These are phyloP conservation scores for Nicotiana undulata DNA, from an alignment of 257 asterid genomes.

Conservation along the genomic window DNA sequence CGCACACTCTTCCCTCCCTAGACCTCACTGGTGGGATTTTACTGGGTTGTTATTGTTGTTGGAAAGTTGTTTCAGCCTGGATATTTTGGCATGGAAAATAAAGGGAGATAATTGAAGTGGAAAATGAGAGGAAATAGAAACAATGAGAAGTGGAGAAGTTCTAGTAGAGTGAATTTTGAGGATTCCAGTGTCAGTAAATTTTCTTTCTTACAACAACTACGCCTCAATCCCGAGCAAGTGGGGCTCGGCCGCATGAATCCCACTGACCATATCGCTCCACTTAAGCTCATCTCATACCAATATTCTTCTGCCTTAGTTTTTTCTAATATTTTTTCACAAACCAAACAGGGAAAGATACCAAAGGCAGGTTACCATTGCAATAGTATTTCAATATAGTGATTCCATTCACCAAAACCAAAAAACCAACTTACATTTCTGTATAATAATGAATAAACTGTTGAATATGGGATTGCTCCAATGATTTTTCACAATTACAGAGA, in stretches of 20 bases:
- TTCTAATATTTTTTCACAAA: neutral
- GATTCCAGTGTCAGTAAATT: neutral
- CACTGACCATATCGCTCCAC: too few relatives aligned
- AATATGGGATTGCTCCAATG: neutral
- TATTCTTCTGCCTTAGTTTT: too few relatives aligned
- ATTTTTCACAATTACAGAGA: neutral
- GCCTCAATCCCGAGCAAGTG: too few relatives aligned
- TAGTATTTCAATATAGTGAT: neutral
- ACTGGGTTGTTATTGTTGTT: too few relatives aligned
- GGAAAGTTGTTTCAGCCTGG: neutral
- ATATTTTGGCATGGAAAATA: neutral
- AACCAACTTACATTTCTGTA: neutral
- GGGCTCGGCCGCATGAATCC: too few relatives aligned
- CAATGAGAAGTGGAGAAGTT: neutral
- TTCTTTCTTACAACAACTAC: too few relatives aligned
- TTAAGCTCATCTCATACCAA: too few relatives aligned
- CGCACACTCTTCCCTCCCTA: too few relatives aligned
- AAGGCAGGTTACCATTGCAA: neutral
- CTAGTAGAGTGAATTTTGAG: neutral
- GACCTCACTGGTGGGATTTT: too few relatives aligned
- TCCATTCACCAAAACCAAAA: neutral
- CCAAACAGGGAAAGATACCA: neutral
- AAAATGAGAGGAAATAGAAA: neutral
- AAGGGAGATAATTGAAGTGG: neutral
- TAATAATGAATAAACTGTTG: neutral